These are phyloP conservation scores for Helicostylum pulchrum DNA, from an alignment of 192 early-diverging fungal species.

Conservation along the genomic window DNA sequence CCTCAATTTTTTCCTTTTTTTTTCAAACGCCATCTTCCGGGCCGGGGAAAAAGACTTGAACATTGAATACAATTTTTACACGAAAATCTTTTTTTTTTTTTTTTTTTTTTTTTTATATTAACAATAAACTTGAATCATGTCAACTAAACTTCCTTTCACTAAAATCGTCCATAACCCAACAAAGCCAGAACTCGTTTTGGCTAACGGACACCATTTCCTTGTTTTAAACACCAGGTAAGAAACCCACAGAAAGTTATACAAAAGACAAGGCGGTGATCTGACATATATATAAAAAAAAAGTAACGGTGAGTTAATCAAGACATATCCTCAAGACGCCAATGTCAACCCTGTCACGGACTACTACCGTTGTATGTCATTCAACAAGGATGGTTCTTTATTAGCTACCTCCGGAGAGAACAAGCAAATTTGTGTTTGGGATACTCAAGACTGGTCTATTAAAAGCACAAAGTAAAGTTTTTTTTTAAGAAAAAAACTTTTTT, in stretches of 20 bases:
- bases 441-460: slow-evolving; percentile 52
- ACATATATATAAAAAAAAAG: slow-evolving; percentile 6
- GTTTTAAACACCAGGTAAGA: slow-evolving; percentile 47
- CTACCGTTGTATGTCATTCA: slow-evolving; percentile 54
- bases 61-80: too few relatives aligned
- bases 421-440: slow-evolving; percentile 62
- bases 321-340: slow-evolving; percentile 24
- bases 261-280: background rate
- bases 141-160: slow-evolving; percentile 39
- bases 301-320: slow-evolving; percentile 31
- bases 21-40: background rate
- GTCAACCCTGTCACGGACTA: slow-evolving; percentile 18
- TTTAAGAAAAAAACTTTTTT: background rate
- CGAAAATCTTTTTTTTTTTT: background rate
- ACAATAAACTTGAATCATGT: slow-evolving; percentile 23
- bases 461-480: slow-evolving; percentile 33
- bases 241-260: too few relatives aligned
- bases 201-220: slow-evolving; percentile 50
- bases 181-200: slow-evolving; percentile 44
- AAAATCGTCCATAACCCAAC: slow-evolving; percentile 44
- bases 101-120: slow-evolving; percentile 1
- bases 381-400: slow-evolving; percentile 52
- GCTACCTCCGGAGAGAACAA: slow-evolving; percentile 68
- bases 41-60: too few relatives aligned
- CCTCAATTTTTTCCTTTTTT: background rate